These are phyloP conservation scores for Blastosporella zonata DNA, from an alignment of 1,284 basidiomycete genomes.

Conservation along the genomic window DNA sequence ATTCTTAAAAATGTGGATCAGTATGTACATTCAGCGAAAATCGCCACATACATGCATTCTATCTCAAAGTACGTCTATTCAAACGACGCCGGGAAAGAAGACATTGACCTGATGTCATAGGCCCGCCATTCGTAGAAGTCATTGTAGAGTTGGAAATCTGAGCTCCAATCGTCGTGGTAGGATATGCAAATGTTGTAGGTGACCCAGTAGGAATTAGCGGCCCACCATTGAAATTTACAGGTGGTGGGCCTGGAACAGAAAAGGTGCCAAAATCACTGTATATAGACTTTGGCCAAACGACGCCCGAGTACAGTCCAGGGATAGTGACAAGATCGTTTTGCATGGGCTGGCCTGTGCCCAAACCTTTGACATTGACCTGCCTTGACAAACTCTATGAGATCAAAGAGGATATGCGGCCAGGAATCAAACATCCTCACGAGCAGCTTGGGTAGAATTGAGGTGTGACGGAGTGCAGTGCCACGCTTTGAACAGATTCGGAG, in stretches of 20 bases:
- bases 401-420: slow-evolving; percentile 1
- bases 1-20: too few species aligned
- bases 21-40: too few species aligned
- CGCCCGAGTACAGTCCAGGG: slow-evolving; percentile 30
- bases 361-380: slow-evolving; percentile 35
- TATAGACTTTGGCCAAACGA: slow-evolving; percentile 32
- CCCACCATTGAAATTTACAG: slow-evolving; percentile 27
- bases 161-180: slow-evolving; percentile 8
- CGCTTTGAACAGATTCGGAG: slow-evolving; percentile 19
- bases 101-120: slow-evolving; percentile 21
- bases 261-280: slow-evolving; percentile 34
- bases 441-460: slow-evolving; percentile 40
- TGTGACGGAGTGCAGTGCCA: slow-evolving; percentile 35
- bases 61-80: slow-evolving; percentile 21
- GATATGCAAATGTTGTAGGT: slow-evolving; percentile 12
- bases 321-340: slow-evolving; percentile 32
- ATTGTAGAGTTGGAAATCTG: slow-evolving; percentile 2
- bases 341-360: slow-evolving; percentile 32
- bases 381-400: slow-evolving; percentile 16
- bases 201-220: slow-evolving; percentile 17
- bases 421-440: slow-evolving; percentile 28
- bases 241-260: slow-evolving; percentile 33
- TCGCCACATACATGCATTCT: background rate
- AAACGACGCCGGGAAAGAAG: slow-evolving; percentile 26
- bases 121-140: slow-evolving; percentile 6